phyloP scores from a whole-genome alignment of 2,329 filamentous ascomycete genomes.

The Plenodomus tracheiphilus region DNA sequence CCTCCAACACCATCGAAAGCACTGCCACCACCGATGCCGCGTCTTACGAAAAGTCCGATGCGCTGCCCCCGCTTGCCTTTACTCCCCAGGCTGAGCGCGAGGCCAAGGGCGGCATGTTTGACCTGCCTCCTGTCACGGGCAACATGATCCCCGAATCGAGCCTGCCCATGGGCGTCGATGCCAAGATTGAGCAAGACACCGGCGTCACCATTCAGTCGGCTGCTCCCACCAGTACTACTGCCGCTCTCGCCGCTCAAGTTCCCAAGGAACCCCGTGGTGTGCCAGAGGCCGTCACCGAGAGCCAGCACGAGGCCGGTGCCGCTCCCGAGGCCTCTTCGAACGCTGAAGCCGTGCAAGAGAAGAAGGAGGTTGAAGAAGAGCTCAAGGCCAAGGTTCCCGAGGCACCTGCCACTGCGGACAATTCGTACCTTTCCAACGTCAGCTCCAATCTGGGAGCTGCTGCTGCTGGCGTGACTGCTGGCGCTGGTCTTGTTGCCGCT shows the following conservation, averaged over 20 bases:
- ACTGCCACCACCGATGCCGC: conserved; percentile 66
- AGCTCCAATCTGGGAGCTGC: conserved; percentile 16
- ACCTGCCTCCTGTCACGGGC: conserved; percentile 55
- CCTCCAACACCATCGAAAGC: conserved; percentile 70
- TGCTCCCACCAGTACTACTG: conserved; percentile 51
- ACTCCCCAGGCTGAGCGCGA: conserved; percentile 50
- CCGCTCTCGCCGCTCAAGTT: conserved; percentile 50
- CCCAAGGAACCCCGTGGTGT: conserved; percentile 49
- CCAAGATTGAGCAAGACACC: conserved; percentile 43
- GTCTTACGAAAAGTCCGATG: conserved; percentile 82
- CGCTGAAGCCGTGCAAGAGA: conserved; percentile 68
- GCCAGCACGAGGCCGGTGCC: conserved; percentile 67
- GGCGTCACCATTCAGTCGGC: conserved; percentile 49
- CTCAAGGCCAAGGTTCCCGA: conserved; percentile 68
- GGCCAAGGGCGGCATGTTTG: conserved; percentile 50
- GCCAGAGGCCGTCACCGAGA: conserved; percentile 70
- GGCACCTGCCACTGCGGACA: conserved; percentile 34
- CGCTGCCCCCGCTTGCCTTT: conserved; percentile 52
- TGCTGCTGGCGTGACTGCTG: conserved; percentile 37
- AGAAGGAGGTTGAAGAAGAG: conserved; percentile 71
- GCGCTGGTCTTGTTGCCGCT: conserved; percentile 43
- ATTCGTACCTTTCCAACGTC: conserved; percentile 32
- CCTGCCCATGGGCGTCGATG: conserved; percentile 65
- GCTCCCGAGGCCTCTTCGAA: conserved; percentile 70
- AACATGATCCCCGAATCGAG: conserved; percentile 82